Base-by-base conservation (phyloP, 2,329 filamentous ascomycete species). In the Calonectria pauciramosa region DNA sequence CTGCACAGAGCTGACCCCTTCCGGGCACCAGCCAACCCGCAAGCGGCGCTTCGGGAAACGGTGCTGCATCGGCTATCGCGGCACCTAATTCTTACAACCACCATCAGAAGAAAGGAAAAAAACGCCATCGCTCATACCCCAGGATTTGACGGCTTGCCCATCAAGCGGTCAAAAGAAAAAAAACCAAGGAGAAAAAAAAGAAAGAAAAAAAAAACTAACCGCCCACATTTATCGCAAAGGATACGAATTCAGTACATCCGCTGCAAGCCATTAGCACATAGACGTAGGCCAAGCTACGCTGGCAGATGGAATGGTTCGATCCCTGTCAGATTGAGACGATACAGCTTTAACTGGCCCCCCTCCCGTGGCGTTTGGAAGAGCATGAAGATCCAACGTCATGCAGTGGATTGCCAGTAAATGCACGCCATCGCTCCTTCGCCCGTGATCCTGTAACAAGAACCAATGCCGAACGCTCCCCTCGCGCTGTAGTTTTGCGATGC, bases 41-140 rank as follows among this genome's bases (percentile, higher is more conserved):
- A 69, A 68, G 49, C 71, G 66, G 71, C 71, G 56, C 65, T 73
- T 73, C 66, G 41, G 18, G 14, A 49, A 72, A 73, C 66, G 71
- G 65, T 34, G 26, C 49, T 47, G 56, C 71, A 72, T 73, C 56
- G 71, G 71, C 71, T 70, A 73, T 59, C 71, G 71, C 66, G 71
- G 71, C 66, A 66, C 63, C 26, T 47, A 47, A 41, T 41, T 63
- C 34, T 63, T 63, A 41, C 56, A 41, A 38, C 56, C 34, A 63
- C 56, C 56, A 63, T n/a, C 23, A 38, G 56, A 63, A 63, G 34
- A 28, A 41, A 41, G 41, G 41, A 20, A 26, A 38, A 60, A 63
- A 63, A 36, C 56, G 56, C 56, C 56, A 28, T 63, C 34, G 56
- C 14, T 28, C 23, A 41, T 41, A 63, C 56, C 56, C 56, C 56